Evolutionary conservation across 352 stramenopile genomes (phyloP).

Genomic region (Pythium periplocum): DNA sequence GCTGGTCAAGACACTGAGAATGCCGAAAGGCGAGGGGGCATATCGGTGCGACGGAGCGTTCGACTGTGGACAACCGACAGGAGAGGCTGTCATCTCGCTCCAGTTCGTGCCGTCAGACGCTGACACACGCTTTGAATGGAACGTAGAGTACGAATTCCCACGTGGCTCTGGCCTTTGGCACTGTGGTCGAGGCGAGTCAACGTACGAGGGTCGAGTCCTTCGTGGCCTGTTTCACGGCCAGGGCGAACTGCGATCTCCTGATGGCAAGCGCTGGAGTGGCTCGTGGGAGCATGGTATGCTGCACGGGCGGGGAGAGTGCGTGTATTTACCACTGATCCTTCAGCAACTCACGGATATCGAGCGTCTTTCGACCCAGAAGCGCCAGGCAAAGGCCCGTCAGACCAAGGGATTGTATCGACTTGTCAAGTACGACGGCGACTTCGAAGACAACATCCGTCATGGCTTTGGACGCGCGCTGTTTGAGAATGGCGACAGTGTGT

Average conservation of each 20-base stretch:
- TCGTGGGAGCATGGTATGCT: conserved; percentile 46
- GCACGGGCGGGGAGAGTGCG: conserved; percentile 34
- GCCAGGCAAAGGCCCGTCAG: conserved; percentile 6
- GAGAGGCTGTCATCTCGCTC: conserved; percentile 35
- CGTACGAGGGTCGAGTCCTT: conserved; percentile 48
- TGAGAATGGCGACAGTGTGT: conserved; percentile 49
- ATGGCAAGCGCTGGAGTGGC: conserved; percentile 51
- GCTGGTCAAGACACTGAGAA: conserved; percentile 18
- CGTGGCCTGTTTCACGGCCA: conserved; percentile 59
- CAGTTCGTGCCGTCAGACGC: conserved; percentile 23
- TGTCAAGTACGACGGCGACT: conserved; percentile 46
- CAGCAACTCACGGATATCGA: conserved; percentile 30
- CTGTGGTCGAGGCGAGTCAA: conserved; percentile 40
- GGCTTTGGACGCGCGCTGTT: conserved; percentile 41
- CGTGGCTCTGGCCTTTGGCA: conserved; percentile 54
- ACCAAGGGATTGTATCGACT: conserved; percentile 40
- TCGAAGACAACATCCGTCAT: conserved; percentile 40
- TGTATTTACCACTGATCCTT: conserved; percentile 48
- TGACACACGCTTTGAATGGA: conserved; percentile 33
- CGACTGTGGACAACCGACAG: conserved; percentile 35
- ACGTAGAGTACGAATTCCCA: conserved; percentile 63
- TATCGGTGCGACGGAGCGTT: conserved; percentile 54
- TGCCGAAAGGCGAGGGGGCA: conserved; percentile 1
- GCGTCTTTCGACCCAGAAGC: conserved; percentile 1
- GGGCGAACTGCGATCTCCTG: conserved; percentile 42